A percentile compares a stretch with the other conserved stretches of the same genome.
These are phyloP conservation scores for Lathyrus sativus DNA, from an alignment of 306 rosid species.

Conservation along the genomic window DNA sequence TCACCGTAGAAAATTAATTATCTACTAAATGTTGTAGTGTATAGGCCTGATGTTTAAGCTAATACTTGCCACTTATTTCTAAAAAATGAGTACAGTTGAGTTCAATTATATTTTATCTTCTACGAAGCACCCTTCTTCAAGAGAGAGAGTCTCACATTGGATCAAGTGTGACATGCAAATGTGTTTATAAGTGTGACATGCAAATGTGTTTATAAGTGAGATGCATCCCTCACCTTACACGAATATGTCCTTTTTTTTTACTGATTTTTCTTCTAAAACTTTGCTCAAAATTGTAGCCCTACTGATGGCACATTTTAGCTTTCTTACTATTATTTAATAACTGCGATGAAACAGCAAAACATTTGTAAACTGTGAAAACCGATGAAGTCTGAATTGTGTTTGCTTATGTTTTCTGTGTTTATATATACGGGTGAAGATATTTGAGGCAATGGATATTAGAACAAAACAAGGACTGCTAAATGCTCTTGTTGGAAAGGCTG, in stretches of 20 bases:
- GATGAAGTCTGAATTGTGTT: constrained; percentile 14
- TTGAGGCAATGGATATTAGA: constrained; percentile 86
- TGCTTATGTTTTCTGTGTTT: constrained; percentile 19
- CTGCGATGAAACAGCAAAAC: constrained; percentile 27
- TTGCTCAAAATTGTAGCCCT: constrained; percentile 24
- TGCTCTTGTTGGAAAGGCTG: constrained; percentile 89
- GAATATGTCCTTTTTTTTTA: constrained; percentile 20
- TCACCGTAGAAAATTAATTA: neutral
- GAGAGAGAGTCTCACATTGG: neutral
- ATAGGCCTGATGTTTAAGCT: constrained; percentile 2
- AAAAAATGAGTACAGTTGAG: constrained; percentile 18
- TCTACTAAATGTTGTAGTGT: constrained; percentile 2
- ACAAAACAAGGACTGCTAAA: constrained; percentile 92
- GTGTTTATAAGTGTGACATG: too few species aligned
- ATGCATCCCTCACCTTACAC: neutral
- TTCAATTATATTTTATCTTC: constrained; percentile 15
- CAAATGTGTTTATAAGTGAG: constrained; percentile 1
- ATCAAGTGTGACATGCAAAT: neutral
- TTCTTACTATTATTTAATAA: constrained; percentile 16
- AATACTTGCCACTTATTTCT: constrained; percentile 3
- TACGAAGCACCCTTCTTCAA: constrained; percentile 2
- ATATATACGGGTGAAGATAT: constrained; percentile 59
- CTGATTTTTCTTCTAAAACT: constrained; percentile 18
- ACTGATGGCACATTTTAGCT: constrained; percentile 5
- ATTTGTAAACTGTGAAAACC: constrained; percentile 29